phyloP scores from a whole-genome alignment of 768 basidiomycete species.

The Suillus clintonianus region DNA sequence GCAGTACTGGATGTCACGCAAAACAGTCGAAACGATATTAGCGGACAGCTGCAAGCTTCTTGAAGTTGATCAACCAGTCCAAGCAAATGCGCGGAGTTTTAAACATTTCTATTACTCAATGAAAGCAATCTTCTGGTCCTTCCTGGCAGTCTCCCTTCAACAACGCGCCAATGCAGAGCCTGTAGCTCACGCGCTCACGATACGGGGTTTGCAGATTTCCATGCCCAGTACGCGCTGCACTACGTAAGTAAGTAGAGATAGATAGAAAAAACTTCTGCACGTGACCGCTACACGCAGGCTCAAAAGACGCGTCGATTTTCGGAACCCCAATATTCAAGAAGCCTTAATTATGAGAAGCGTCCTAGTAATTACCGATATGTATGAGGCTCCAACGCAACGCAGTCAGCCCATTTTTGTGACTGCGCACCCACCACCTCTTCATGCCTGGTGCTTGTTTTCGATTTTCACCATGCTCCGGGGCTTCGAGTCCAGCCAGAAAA shows the following conservation, averaged over 20 bases:
- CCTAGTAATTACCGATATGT: constrained; percentile 20
- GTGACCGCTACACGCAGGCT: constrained; percentile 26
- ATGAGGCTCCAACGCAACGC: constrained; percentile 8
- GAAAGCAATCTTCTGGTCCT: too few relatives aligned
- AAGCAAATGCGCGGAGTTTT: neutral
- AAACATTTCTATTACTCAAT: neutral
- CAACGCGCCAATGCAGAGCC: neutral
- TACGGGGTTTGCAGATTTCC: neutral
- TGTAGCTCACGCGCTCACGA: neutral
- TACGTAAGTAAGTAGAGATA: neutral
- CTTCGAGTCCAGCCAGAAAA: neutral
- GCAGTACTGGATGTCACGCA: neutral
- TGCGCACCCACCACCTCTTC: neutral
- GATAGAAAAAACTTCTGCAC: constrained; percentile 15
- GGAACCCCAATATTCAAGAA: neutral
- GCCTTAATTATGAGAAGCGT: neutral
- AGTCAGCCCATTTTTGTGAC: constrained; percentile 2
- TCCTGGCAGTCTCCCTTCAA: too few relatives aligned
- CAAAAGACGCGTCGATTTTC: neutral
- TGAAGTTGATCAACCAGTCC: too few relatives aligned
- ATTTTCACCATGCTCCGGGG: neutral
- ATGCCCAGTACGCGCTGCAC: neutral
- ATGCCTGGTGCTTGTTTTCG: neutral
- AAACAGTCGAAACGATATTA: neutral
- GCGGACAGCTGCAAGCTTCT: too few relatives aligned